Conservation (phyloP, 2,329 filamentous ascomycete genomes). For the Xenoacremonium recifei region DNA sequence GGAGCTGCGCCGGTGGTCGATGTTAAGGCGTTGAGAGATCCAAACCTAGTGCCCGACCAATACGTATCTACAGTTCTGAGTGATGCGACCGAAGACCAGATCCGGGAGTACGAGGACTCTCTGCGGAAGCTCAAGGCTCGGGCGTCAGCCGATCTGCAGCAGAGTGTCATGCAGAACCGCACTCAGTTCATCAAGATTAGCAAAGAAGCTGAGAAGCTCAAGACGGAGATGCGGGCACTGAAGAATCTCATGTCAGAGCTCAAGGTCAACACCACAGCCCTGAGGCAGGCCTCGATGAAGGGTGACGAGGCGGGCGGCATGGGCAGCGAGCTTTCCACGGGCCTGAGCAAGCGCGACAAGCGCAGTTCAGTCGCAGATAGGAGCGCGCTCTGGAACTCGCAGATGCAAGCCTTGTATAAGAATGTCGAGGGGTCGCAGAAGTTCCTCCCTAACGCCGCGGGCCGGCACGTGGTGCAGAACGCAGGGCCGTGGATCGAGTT, state of each 20-base stretch:
- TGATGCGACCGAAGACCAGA: conserved; percentile 85
- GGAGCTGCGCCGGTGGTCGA: conserved; percentile 68
- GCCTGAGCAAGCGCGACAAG: conserved; percentile 71
- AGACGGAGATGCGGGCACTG: conserved; percentile 90
- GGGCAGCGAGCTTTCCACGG: conserved; percentile 50
- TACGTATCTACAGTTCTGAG: conserved; percentile 73
- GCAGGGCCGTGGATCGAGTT: conserved; percentile 93
- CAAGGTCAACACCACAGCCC: conserved; percentile 70
- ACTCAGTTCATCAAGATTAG: conserved; percentile 99
- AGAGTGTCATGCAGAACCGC: conserved; percentile 94
- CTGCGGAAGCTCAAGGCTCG: conserved; percentile 75
- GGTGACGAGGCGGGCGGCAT: conserved; percentile 43
- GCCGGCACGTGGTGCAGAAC: conserved; percentile 92
- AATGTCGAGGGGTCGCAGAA: conserved; percentile 98
- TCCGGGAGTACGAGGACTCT: conserved; percentile 74
- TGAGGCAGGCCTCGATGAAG: conserved; percentile 58
- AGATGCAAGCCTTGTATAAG: conserved; percentile 82
- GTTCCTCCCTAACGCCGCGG: conserved; percentile 84
- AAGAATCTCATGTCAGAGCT: conserved; percentile 90
- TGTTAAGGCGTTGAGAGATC: conserved; percentile 74
- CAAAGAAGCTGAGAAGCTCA: conserved; percentile 97
- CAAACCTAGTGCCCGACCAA: conserved; percentile 75
- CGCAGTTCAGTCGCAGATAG: conserved; percentile 81
- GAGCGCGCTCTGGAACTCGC: conserved; percentile 65
- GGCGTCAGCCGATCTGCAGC: conserved; percentile 81